Evolutionary conservation across 805 yeast genomes (phyloP), one percentile per base, ranked within the genome.

Genomic region (Hagleromyces aurorensis): DNA sequence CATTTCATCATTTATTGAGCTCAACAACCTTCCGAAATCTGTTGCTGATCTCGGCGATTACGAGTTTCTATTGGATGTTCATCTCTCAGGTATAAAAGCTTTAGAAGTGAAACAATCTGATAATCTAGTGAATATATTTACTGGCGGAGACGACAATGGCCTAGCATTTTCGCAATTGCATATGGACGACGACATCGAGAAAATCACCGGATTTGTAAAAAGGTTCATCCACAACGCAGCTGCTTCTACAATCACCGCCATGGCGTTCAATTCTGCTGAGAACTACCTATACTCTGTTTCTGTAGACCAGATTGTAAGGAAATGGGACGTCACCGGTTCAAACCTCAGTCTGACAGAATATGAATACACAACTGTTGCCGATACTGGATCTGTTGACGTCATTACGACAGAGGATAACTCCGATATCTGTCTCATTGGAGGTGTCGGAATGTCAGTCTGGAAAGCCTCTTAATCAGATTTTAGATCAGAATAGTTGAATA

Each of bases 111-210:
- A 27, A 23, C 27, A 30, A 1, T 19, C 21, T 6, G 35, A 28
- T 4, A 25, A 33, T 3, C 25, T 38, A 32, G 30, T 59, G 3
- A 48, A 56, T 13, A 52, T 82, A 4, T 60, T 75, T 4, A 74
- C 95, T 1, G 96, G 96, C 18, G 97, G 98, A 32, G 98, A 91
- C 50, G 98, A 91, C 47, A 87, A 89, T 55, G 80, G 85, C 0
- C 47, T 81, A 3, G 68, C 63, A 1, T 48, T 70, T 1, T 55
- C 66, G 2, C 36, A 46, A 10, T 40, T 79, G 18, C 34, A 55
- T 1, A 28, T 60, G 6, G 47, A 43, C 7, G 43, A 52, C 6
- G 36, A 29, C 0, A 33, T 32, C 1, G 26, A 31, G 2, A 32
- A 34, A 13, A 31, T 43, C 4, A 27, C 25, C 5, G 40, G 44